Conservation (phyloP, 75 land plant genomes). For the Ceratopteris richardii region DNA sequence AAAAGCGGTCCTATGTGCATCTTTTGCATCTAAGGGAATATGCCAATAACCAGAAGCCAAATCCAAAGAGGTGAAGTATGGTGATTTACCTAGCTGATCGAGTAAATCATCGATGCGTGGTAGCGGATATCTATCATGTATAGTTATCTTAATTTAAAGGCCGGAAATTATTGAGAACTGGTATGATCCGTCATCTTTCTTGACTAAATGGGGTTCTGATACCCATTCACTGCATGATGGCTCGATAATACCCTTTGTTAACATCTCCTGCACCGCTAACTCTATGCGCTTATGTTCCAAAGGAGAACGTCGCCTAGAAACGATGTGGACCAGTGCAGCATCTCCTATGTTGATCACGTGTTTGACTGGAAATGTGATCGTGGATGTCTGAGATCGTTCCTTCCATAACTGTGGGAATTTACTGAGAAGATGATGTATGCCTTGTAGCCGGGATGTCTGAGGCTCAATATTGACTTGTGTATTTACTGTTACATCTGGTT, state of each 20-base stretch:
- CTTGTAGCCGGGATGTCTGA: background rate
- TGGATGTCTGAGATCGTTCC: background rate
- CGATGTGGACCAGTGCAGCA: background rate
- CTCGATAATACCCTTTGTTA: background rate
- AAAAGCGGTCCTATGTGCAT: slow-evolving; percentile 8
- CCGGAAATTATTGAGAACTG: slow-evolving; percentile 5
- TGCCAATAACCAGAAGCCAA: slow-evolving; percentile 17
- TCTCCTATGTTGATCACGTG: background rate
- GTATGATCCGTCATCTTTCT: slow-evolving; percentile 3
- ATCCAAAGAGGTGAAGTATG: slow-evolving; percentile 17
- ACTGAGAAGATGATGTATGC: background rate
- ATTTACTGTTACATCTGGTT: background rate
- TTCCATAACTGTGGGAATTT: background rate
- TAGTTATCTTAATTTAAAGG: slow-evolving; percentile 3
- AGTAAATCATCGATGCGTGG: slow-evolving; percentile 11
- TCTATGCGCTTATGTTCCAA: background rate
- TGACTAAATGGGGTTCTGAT: background rate
- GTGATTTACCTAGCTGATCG: slow-evolving; percentile 3
- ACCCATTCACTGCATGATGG: background rate
- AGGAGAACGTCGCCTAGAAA: background rate
- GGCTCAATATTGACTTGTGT: background rate
- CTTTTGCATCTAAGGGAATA: slow-evolving; percentile 6
- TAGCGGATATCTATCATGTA: slow-evolving; percentile 7
- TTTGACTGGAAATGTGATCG: background rate
- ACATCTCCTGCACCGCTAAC: background rate